phyloP scores from a whole-genome alignment of 2,329 filamentous ascomycete genomes.

The Zymoseptoria pseudotritici region DNA sequence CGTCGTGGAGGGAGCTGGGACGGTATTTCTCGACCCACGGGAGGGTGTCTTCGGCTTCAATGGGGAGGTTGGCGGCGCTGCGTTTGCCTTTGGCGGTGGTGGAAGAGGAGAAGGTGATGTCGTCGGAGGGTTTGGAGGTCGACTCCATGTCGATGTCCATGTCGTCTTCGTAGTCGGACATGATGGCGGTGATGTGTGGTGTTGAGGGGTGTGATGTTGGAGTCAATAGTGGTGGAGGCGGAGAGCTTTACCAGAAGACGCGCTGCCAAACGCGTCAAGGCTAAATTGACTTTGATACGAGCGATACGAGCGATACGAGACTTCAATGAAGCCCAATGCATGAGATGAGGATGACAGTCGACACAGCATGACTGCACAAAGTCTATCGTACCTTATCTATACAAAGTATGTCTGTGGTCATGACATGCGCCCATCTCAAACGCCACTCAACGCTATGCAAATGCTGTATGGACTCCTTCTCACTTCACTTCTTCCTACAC shows the following conservation, averaged over 20 bases:
- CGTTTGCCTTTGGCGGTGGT: conserved; percentile 77
- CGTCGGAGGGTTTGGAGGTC: conserved; percentile 24
- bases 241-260: conserved; percentile 2
- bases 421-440: no score
- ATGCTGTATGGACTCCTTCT: no score
- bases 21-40: conserved; percentile 99
- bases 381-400: no score
- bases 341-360: background rate
- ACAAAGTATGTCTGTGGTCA: no score
- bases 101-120: conserved; percentile 65
- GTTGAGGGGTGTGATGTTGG: background rate
- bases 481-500: background rate
- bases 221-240: background rate
- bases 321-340: no score
- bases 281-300: background rate
- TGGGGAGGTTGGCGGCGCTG: conserved; percentile 82
- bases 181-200: conserved; percentile 23
- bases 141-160: conserved; percentile 60
- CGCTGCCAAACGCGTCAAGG: conserved; percentile 1
- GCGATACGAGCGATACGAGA: background rate
- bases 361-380: no score
- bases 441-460: no score
- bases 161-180: conserved; percentile 54
- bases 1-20: conserved; percentile 78
- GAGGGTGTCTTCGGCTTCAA: conserved; percentile 87